Evolutionary conservation across 2,329 filamentous ascomycete genomes (phyloP), one percentile per base, ranked within the genome.

Genomic region (Diaporthe aspalathi): DNA sequence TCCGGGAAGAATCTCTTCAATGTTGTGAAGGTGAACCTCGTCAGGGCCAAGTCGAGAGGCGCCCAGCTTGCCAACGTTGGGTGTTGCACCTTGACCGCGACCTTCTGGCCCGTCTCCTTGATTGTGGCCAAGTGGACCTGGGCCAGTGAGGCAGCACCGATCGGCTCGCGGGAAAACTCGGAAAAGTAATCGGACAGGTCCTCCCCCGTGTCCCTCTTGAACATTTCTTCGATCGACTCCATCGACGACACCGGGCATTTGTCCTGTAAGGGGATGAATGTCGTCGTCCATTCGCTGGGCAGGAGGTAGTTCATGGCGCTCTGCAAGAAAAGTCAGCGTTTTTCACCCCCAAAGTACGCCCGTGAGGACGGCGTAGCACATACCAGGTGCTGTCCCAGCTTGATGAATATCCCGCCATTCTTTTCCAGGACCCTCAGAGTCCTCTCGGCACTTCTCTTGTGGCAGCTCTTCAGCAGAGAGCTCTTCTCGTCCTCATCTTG

Each of bases 381-480:
- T 85, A 91, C 90, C 82, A 99, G 82, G 82, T 99, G 96, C 78
- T 99, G 96, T 9, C 96, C 96, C 49, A 99, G 85, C 83, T 99
- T 99, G 80, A 99, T 98, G 77, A 98, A 99, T 74, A 99, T 97
- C 35, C 95, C 97, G 32, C 97, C 96, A 81, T 98, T 98, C 85
- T 93, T 94, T 86, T 99, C 96, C 74, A 98, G 84, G 1, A 97
- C 95, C 70, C 87, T 88, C 52, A 98, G 84, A 1, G 96, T 98
- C 73, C 96, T 90, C 77, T 94, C 89, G 38, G 96, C 96, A 83
- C 96, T 99, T 81, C 96, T 89, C 80, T 97, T 92, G 82, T 99
- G 96, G 79, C 96, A 98, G 74, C 91, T 91, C 76, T 90, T 92
- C 67, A 99, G 84, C 47, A 92, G 81, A n/a, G 82, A 85, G n/a